Evolutionary conservation across 352 stramenopile genomes (phyloP).

Genomic region (Phytophthora citricola): DNA sequence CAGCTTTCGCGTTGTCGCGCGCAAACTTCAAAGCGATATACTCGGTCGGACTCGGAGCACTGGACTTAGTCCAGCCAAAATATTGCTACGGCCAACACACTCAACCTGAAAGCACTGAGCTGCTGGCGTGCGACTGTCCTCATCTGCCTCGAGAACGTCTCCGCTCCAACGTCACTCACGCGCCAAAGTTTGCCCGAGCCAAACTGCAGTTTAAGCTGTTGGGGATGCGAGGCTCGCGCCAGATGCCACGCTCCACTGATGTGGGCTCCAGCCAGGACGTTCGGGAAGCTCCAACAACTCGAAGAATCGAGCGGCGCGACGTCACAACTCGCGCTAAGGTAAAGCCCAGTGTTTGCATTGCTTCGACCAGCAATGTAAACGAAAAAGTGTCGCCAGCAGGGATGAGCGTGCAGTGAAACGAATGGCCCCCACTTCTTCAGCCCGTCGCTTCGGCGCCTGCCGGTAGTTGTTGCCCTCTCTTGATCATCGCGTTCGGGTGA

Average conservation of each 20-base stretch:
- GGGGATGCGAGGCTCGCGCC: conserved; percentile 22
- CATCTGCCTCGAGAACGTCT: conserved; percentile 24
- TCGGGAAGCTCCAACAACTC: conserved; percentile 6
- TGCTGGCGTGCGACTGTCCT: conserved; percentile 19
- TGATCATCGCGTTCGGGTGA: conserved; percentile 1
- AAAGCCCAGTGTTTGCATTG: background rate
- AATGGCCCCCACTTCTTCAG: conserved; percentile 21
- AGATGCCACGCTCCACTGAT: conserved; percentile 12
- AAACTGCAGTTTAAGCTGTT: background rate
- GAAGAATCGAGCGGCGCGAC: background rate
- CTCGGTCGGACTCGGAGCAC: background rate
- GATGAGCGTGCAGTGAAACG: conserved; percentile 24
- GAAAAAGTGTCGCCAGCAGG: conserved; percentile 30
- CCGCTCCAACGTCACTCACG: conserved; percentile 28
- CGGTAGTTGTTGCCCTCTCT: background rate
- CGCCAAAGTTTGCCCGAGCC: conserved; percentile 30
- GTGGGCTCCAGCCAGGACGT: conserved; percentile 9
- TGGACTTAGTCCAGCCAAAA: background rate
- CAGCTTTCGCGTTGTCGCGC: conserved; percentile 13
- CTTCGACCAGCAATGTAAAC: conserved; percentile 30
- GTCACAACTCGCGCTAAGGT: conserved; percentile 16
- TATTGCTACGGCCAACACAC: conserved; percentile 5
- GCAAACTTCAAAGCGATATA: conserved; percentile 29
- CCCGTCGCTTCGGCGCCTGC: background rate
- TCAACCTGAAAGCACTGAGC: background rate